Evolutionary conservation across 352 stramenopile species (phyloP).

Genomic region (Globisporangium cederbergense): DNA sequence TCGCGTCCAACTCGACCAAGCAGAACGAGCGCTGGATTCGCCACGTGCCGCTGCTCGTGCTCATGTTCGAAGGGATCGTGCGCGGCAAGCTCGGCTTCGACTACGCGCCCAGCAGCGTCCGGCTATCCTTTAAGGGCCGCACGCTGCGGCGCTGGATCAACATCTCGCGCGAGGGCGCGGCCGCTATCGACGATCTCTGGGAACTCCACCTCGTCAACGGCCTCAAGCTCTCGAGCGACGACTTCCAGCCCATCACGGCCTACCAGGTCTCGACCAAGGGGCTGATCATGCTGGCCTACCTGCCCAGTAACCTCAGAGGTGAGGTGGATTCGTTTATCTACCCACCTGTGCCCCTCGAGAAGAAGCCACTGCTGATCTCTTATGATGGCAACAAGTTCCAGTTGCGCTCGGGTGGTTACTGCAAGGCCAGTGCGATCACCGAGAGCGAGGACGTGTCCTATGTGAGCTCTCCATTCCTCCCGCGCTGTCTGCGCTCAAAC

Average conservation of each 20-base stretch:
- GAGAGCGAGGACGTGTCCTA: constrained; percentile 97
- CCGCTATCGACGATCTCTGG: constrained; percentile 93
- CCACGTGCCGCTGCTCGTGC: constrained; percentile 93
- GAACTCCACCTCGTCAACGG: constrained; percentile 92
- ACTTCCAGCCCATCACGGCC: constrained; percentile 94
- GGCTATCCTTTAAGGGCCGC: constrained; percentile 91
- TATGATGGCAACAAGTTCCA: constrained; percentile 81
- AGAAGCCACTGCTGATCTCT: constrained; percentile 39
- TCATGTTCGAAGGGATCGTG: constrained; percentile 97
- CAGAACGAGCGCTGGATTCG: constrained; percentile 95
- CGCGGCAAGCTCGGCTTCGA: constrained; percentile 94
- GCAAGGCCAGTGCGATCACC: constrained; percentile 89
- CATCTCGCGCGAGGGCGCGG: constrained; percentile 94
- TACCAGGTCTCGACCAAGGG: constrained; percentile 94
- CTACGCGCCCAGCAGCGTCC: constrained; percentile 93
- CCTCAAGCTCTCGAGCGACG: constrained; percentile 91
- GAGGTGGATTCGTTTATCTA: constrained; percentile 70
- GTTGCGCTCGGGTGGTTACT: constrained; percentile 79
- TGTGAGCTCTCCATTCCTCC: constrained; percentile 96
- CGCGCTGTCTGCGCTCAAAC: constrained; percentile 92
- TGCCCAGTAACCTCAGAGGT: constrained; percentile 68
- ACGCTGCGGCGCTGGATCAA: constrained; percentile 89
- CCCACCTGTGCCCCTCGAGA: constrained; percentile 40
- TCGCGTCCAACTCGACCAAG: constrained; percentile 81
- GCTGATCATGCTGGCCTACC: constrained; percentile 76